A percentile compares a stretch with the other conserved stretches of the same genome.
Evolutionary conservation across 2,329 filamentous ascomycete species (phyloP).

Genomic region (Ceratocystis papillata): DNA sequence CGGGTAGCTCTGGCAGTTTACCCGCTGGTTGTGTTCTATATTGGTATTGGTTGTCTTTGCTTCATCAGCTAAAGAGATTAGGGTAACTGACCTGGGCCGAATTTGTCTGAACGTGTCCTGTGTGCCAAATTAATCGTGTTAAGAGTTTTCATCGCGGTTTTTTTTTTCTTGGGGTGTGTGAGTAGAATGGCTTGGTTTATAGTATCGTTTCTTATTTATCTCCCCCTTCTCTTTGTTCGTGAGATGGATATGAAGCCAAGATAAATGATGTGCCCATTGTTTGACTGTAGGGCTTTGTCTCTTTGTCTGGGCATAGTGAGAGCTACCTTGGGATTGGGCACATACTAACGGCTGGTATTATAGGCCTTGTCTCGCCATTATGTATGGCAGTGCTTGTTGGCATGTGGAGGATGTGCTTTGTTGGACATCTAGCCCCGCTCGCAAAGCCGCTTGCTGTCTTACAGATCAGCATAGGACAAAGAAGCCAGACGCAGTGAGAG

Average conservation of each 20-base stretch:
- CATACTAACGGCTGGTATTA: neutral
- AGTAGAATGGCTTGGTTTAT: neutral
- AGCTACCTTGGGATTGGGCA: neutral
- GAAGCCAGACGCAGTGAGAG: neutral
- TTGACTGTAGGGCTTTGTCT: neutral
- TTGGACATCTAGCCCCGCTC: conserved; percentile 10
- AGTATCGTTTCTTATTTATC: neutral
- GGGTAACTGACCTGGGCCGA: neutral
- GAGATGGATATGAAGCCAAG: too few relatives aligned
- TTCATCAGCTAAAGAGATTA: conserved; percentile 66
- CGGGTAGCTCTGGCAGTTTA: conserved; percentile 89
- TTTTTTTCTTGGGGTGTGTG: neutral
- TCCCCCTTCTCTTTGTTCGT: too few relatives aligned
- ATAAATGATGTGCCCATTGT: neutral
- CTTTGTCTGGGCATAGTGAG: neutral
- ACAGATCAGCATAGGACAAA: neutral
- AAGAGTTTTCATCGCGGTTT: neutral
- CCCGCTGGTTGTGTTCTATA: conserved; percentile 88
- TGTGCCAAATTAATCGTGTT: neutral
- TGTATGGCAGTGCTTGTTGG: neutral
- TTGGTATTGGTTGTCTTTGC: conserved; percentile 85
- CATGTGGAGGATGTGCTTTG: conserved; percentile 9
- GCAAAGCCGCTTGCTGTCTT: neutral
- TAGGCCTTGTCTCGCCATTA: neutral
- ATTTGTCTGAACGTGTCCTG: neutral